Evolutionary conservation across 1,284 basidiomycete genomes (phyloP).

Genomic region (Cutaneotrichosporon sp.): DNA sequence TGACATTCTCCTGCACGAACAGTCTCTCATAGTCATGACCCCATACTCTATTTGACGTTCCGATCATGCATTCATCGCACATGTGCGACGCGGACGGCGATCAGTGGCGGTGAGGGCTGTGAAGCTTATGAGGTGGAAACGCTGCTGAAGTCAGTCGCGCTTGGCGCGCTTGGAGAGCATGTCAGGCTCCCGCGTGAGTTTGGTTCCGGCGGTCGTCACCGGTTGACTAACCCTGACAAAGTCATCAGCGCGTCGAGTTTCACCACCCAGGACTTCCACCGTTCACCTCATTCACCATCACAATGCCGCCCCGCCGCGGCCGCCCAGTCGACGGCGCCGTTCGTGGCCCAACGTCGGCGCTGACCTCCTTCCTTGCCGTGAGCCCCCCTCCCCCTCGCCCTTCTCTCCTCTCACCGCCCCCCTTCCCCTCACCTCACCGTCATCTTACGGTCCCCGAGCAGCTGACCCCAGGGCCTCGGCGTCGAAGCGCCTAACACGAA

Average conservation of each 20-base stretch:
- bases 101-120: too few relatives aligned
- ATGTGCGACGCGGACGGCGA: background rate
- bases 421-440: background rate
- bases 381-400: constrained; percentile 36
- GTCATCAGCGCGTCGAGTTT: background rate
- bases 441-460: background rate
- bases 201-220: constrained; percentile 1
- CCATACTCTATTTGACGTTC: constrained; percentile 8
- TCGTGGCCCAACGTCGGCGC: constrained; percentile 83
- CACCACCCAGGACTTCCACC: background rate
- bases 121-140: background rate
- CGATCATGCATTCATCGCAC: constrained; percentile 5
- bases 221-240: constrained; percentile 15
- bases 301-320: constrained; percentile 4
- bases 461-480: constrained; percentile 42
- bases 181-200: background rate
- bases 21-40: background rate
- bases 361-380: constrained; percentile 88
- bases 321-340: constrained; percentile 53
- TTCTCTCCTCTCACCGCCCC: too few relatives aligned
- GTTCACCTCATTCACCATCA: background rate
- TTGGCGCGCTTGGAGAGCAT: background rate
- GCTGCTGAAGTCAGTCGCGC: constrained; percentile 7
- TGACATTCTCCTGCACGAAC: background rate
- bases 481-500: constrained; percentile 40